Evolutionary conservation across 2,329 filamentous ascomycete species (phyloP), one percentile per base, ranked within the genome.

Genomic region (Ceratocystis lukuohia): DNA sequence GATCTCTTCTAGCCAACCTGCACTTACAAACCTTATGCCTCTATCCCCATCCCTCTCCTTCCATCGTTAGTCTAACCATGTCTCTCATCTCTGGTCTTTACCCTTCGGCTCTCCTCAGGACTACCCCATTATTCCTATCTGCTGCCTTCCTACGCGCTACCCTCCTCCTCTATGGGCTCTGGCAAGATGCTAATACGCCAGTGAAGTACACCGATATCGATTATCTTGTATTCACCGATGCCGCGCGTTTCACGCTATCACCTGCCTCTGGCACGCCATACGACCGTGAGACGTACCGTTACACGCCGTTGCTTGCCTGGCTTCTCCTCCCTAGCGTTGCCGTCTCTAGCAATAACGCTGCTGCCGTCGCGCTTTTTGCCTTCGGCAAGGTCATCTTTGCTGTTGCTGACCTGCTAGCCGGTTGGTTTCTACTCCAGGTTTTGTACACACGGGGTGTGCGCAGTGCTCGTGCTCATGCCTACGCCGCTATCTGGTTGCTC

Each of bases 201-300:
- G 78, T 99, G 73, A 97, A 97, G 77, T 99, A 97, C 79, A 99
- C 94, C 64, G 94, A 99, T 77, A 96, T 99, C 72, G 94, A 99
- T 80, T 99, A 99, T 77, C 86, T 91, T 70, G 94, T 99, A 75
- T 99, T 99, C 80, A 97, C 94, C 62, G 93, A 97, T 75, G 94
- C 94, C 30, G 85, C 94, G 1, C 88, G 89, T 70, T 93, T 88
- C 75, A 76, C 90, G 56, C 77, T 86, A 2, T 22, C 5, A 4
- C 46, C 57, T 46, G 17, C 64, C 8, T 45, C 37, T 3, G 78
- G 76, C n/a, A 89, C 89, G 0, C 94, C 94, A 1, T 99, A 99
- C 75, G 82, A 83, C 50, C 85, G 94, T 65, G 93, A 94, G 73
- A 99, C 94, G 0, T 99, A 99, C 78, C 88, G 94, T 68, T 99